phyloP scores from a whole-genome alignment of 345 rosid genomes.

The Lumnitzera racemosa region DNA sequence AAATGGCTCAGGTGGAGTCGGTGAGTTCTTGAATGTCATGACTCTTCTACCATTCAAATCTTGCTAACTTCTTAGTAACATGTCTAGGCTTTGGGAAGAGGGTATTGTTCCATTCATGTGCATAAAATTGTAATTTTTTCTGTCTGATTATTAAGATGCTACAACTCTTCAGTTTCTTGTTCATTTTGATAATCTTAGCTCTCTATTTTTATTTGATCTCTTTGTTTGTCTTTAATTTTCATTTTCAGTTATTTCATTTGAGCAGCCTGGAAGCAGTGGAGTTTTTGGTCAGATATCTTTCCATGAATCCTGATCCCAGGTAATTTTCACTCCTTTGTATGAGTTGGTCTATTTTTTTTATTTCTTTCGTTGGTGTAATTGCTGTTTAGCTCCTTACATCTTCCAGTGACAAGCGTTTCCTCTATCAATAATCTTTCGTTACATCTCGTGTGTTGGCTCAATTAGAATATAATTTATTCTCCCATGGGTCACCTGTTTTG shows the following conservation, averaged over 20 bases:
- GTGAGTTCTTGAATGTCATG: conserved; percentile 36
- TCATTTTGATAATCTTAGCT: background rate
- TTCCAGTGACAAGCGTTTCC: background rate
- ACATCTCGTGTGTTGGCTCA: background rate
- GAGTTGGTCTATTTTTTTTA: background rate
- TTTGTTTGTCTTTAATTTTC: conserved; percentile 6
- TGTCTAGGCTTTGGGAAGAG: no score
- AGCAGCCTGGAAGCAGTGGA: conserved; percentile 70
- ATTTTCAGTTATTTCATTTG: conserved; percentile 63
- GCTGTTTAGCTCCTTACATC: background rate
- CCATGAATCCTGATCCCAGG: conserved; percentile 89
- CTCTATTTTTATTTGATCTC: background rate
- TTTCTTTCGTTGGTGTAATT: conserved; percentile 4
- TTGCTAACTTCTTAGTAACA: conserved; percentile 3
- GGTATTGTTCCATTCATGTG: no score
- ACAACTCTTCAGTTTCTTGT: background rate
- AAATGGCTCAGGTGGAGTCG: conserved; percentile 84
- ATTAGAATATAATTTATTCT: background rate
- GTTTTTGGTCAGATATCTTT: conserved; percentile 68
- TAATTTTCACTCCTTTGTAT: conserved; percentile 12
- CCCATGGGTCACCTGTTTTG: no score
- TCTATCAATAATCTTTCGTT: background rate
- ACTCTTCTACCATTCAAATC: conserved; percentile 30
- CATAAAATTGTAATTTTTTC: no score
- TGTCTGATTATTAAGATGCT: background rate